phyloP scores from a whole-genome alignment of 257 asterid genomes.

The Solanum dulcamara region DNA sequence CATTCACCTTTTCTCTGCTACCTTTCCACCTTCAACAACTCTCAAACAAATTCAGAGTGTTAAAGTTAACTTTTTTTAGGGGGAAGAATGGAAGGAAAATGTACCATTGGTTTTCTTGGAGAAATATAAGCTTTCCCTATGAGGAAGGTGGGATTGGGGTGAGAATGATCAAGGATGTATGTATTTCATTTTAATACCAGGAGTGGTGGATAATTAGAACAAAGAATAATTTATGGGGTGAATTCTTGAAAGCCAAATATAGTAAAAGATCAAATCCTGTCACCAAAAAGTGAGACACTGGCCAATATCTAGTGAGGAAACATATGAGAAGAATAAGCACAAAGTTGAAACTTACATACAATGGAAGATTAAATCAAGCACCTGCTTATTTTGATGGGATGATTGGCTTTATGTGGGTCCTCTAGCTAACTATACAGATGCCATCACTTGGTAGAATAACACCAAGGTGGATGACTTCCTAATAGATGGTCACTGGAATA shows the following conservation, averaged over 20 bases:
- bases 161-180: accelerated
- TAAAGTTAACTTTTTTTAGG: not conserved
- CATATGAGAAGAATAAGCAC: accelerated
- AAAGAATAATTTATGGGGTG: accelerated
- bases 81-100: not conserved
- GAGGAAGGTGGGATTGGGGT: accelerated
- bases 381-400: not conserved
- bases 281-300: not conserved
- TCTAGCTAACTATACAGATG: accelerated
- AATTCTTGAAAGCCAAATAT: not conserved
- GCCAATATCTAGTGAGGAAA: accelerated
- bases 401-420: not conserved
- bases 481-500: accelerated
- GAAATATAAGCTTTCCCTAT: not conserved
- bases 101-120: not conserved
- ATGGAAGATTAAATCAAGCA: accelerated
- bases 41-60: not conserved
- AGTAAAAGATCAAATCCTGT: not conserved
- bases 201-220: not conserved
- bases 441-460: accelerated
- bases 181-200: not conserved
- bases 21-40: too few species aligned
- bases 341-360: accelerated
- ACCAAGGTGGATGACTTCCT: accelerated
- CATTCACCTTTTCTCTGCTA: too few species aligned